A percentile compares a stretch with the other conserved stretches of the same genome.
phyloP scores from a whole-genome alignment of 2,329 filamentous ascomycete species.

The Talaromyces sp. region DNA sequence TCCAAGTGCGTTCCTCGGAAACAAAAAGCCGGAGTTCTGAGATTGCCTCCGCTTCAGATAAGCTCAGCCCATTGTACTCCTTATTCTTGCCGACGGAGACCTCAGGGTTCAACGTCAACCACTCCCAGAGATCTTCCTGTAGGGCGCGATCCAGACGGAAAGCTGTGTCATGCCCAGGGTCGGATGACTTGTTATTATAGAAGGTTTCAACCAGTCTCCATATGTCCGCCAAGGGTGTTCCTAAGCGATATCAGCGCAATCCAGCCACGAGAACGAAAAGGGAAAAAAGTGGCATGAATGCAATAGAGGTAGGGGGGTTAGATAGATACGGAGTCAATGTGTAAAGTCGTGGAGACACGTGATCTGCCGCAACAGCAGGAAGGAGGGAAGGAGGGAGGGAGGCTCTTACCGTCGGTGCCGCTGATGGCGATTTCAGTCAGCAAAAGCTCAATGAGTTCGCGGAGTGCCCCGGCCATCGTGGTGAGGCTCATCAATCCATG shows the following conservation, averaged over 20 bases:
- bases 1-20: constrained; percentile 57
- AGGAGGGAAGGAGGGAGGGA: background rate
- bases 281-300: background rate
- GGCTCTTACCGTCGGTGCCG: constrained; percentile 15
- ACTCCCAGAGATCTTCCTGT: constrained; percentile 55
- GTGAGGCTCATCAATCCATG: background rate
- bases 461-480: constrained; percentile 15
- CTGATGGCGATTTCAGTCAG: constrained; percentile 18
- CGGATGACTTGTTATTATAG: background rate
- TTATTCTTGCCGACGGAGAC: constrained; percentile 48
- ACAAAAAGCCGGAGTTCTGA: constrained; percentile 40
- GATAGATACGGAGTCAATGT: background rate
- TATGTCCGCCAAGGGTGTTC: constrained; percentile 6
- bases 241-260: constrained; percentile 1
- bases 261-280: background rate
- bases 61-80: constrained; percentile 39
- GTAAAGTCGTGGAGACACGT: background rate
- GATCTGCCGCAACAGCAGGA: constrained; percentile 2
- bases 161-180: background rate
- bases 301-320: background rate
- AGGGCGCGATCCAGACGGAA: constrained; percentile 47
- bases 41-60: constrained; percentile 40
- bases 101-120: constrained; percentile 56
- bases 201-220: constrained; percentile 11
- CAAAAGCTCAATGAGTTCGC: constrained; percentile 17